These are phyloP conservation scores for Komagataella phaffii DNA, from an alignment of 805 yeast species.

Conservation along the genomic window DNA sequence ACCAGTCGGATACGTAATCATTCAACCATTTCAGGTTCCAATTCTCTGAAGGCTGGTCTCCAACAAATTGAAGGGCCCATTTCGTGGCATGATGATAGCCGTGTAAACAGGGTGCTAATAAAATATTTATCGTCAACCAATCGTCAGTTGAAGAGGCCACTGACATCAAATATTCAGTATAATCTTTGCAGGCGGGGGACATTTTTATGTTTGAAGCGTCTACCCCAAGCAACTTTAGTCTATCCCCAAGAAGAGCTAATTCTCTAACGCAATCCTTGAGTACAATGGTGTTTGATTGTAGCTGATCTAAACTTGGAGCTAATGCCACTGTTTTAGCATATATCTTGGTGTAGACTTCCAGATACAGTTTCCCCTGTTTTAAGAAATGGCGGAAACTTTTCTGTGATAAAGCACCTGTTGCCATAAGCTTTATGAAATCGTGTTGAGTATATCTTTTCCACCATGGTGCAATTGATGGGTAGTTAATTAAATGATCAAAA, in stretches of 20 bases:
- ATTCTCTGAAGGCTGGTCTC: slow-evolving; percentile 15
- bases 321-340: slow-evolving; percentile 51
- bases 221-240: slow-evolving; percentile 23
- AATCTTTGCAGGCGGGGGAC: slow-evolving; percentile 43
- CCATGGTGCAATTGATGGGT: slow-evolving; percentile 35
- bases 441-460: slow-evolving; percentile 55
- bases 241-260: slow-evolving; percentile 17
- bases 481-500: slow-evolving; percentile 36
- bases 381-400: slow-evolving; percentile 31
- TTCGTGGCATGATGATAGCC: slow-evolving; percentile 54
- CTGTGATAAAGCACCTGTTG: slow-evolving; percentile 34
- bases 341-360: slow-evolving; percentile 53
- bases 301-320: slow-evolving; percentile 39
- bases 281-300: slow-evolving; percentile 35
- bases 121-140: slow-evolving; percentile 52
- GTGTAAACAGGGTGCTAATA: slow-evolving; percentile 63
- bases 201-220: slow-evolving; percentile 33
- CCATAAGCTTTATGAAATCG: slow-evolving; percentile 42
- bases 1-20: slow-evolving; percentile 50
- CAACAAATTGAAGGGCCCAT: slow-evolving; percentile 13
- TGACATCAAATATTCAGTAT: slow-evolving; percentile 44
- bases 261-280: slow-evolving; percentile 41
- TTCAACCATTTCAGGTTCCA: slow-evolving; percentile 36
- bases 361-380: slow-evolving; percentile 56
- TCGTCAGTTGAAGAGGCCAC: slow-evolving; percentile 36